phyloP scores from a whole-genome alignment of 1,139 yeast species.

The Magnusiomyces tetraspermus region DNA sequence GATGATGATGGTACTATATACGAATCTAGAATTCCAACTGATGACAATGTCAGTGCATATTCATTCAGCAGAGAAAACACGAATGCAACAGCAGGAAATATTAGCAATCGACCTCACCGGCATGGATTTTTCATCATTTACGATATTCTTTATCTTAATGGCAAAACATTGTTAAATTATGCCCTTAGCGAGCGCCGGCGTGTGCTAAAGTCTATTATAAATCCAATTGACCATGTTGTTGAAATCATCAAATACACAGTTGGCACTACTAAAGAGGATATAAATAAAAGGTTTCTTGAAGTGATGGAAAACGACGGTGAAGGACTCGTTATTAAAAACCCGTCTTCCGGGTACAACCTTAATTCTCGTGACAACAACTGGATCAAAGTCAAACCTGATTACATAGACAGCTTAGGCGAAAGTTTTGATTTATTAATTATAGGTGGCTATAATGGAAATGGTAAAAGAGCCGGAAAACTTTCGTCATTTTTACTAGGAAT shows the following conservation, averaged over 20 bases:
- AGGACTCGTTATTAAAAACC: conserved; percentile 71
- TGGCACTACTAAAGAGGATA: conserved; percentile 37
- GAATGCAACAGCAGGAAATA: background rate
- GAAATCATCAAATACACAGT: conserved; percentile 45
- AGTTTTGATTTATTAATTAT: conserved; percentile 70
- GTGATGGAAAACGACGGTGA: conserved; percentile 60
- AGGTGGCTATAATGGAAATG: conserved; percentile 67
- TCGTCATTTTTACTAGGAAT: conserved; percentile 72
- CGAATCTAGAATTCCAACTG: background rate
- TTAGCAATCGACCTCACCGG: background rate
- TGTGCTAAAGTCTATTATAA: conserved; percentile 41
- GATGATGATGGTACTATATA: background rate
- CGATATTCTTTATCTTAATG: conserved; percentile 66
- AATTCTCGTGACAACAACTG: conserved; percentile 55
- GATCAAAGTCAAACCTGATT: conserved; percentile 89
- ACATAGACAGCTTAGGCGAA: conserved; percentile 76
- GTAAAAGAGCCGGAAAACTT: conserved; percentile 32
- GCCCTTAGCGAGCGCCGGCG: conserved; percentile 51
- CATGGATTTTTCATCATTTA: conserved; percentile 52
- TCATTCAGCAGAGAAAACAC: background rate
- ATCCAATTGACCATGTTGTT: conserved; percentile 35
- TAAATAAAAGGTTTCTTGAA: conserved; percentile 45
- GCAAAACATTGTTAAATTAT: conserved; percentile 44
- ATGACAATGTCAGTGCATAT: too few relatives aligned
- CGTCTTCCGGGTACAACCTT: conserved; percentile 48